A percentile compares a stretch with the other conserved stretches of the same genome.
These are phyloP conservation scores for Gossypium turneri DNA, from an alignment of 345 rosid species.

Conservation along the genomic window DNA sequence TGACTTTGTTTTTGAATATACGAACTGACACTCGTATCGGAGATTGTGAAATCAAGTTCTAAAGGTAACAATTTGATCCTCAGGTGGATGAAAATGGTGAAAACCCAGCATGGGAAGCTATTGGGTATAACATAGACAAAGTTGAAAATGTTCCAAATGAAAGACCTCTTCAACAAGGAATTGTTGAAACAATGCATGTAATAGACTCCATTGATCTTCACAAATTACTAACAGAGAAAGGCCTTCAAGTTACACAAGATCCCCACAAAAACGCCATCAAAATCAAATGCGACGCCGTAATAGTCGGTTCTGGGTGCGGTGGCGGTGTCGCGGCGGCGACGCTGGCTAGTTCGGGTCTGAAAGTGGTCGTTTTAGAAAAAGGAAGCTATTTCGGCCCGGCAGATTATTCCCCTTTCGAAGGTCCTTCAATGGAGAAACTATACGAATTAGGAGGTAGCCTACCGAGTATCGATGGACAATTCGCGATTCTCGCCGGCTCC, in stretches of 20 bases:
- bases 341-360: slow-evolving; percentile 60
- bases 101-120: slow-evolving; percentile 78
- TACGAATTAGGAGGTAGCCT: slow-evolving; percentile 72
- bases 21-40: no score
- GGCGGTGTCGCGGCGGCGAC: slow-evolving; percentile 90
- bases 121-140: slow-evolving; percentile 40
- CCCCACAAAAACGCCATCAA: slow-evolving; percentile 21
- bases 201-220: slow-evolving; percentile 35
- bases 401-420: slow-evolving; percentile 64
- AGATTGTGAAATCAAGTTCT: no score
- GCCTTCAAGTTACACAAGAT: slow-evolving; percentile 42
- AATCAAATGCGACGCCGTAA: slow-evolving; percentile 68
- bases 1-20: no score
- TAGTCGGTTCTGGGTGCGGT: slow-evolving; percentile 90
- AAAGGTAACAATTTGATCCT: background rate
- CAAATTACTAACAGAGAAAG: slow-evolving; percentile 46
- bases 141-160: slow-evolving; percentile 24
- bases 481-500: slow-evolving; percentile 62
- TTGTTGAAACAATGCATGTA: slow-evolving; percentile 49
- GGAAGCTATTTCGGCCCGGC: slow-evolving; percentile 56
- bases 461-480: slow-evolving; percentile 32
- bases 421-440: slow-evolving; percentile 42
- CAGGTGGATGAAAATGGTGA: slow-evolving; percentile 59
- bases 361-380: slow-evolving; percentile 73
- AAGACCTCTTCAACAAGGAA: slow-evolving; percentile 73